Conservation (phyloP, 2,329 filamentous ascomycete species). For the Pochonia chlamydosporia region DNA sequence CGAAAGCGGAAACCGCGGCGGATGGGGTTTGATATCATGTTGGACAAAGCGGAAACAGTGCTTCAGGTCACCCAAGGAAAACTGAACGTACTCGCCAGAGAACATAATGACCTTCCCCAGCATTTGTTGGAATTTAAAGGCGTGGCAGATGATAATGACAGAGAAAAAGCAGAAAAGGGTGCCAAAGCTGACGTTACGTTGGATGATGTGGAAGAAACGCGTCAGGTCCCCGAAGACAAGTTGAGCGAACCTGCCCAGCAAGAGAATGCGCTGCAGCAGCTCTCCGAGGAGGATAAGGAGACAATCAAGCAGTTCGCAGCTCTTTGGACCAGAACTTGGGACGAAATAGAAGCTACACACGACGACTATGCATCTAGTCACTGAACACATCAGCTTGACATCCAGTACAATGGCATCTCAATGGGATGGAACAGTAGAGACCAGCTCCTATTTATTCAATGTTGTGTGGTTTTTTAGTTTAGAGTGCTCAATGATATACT, state of each 20-base stretch:
- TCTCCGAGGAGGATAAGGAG: not conserved
- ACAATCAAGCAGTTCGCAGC: not conserved
- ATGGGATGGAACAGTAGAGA: not conserved
- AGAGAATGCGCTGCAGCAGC: not conserved
- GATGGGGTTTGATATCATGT: not conserved
- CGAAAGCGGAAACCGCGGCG: not conserved
- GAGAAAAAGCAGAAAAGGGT: not conserved
- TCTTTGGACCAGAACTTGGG: not conserved
- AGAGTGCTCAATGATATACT: too few relatives aligned
- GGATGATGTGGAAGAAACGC: not conserved
- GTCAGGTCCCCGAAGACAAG: not conserved
- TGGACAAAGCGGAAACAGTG: not conserved
- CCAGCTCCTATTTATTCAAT: too few relatives aligned
- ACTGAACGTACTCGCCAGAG: not conserved
- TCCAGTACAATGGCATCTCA: not conserved
- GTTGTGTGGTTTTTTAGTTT: too few relatives aligned
- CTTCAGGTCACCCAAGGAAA: not conserved
- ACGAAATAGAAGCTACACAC: not conserved
- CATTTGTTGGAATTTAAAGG: not conserved
- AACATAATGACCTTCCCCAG: not conserved
- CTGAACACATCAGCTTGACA: not conserved
- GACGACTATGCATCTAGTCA: not conserved
- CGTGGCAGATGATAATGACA: not conserved
- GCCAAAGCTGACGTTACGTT: not conserved
- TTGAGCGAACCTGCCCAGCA: not conserved